phyloP scores from a whole-genome alignment of 352 stramenopile species.

The Globisporangium lucens region DNA sequence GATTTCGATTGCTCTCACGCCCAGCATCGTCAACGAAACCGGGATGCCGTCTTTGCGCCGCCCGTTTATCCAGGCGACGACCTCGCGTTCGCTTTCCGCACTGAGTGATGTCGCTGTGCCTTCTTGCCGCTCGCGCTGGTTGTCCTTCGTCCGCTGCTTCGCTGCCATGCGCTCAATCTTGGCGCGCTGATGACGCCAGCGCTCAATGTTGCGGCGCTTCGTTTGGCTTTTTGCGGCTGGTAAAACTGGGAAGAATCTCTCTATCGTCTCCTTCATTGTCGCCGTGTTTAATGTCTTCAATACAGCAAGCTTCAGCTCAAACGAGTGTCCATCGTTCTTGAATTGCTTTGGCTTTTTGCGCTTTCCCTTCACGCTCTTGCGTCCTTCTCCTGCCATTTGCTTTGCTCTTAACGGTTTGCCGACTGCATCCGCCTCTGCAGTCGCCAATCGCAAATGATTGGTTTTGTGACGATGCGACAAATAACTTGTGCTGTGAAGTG shows the following conservation, averaged over 20 bases:
- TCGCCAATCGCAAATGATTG: not conserved
- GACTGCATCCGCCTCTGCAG: not conserved
- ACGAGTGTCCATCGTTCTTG: constrained; percentile 5
- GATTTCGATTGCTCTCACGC: not conserved
- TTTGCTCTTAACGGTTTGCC: not conserved
- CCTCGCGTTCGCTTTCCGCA: not conserved
- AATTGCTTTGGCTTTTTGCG: constrained; percentile 1
- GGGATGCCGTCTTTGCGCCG: not conserved
- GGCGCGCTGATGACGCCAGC: not conserved
- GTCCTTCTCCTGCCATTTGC: not conserved
- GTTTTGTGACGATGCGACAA: constrained; percentile 3
- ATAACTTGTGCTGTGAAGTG: not conserved
- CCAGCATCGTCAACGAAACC: not conserved
- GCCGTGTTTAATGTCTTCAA: not conserved
- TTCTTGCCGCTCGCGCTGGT: not conserved
- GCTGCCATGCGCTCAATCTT: not conserved
- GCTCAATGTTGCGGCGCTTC: not conserved
- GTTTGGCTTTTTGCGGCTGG: not conserved
- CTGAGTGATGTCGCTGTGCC: not conserved
- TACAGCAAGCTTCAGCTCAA: constrained; percentile 9
- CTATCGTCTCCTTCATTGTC: constrained; percentile 1
- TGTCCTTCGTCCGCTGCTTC: not conserved
- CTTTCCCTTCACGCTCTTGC: constrained; percentile 1
- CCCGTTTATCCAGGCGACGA: not conserved
- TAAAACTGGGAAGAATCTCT: not conserved